Evolutionary conservation across 169 alveolate species (phyloP), one percentile per base, ranked within the genome.

Genomic region (Eimeria acervulina): DNA sequence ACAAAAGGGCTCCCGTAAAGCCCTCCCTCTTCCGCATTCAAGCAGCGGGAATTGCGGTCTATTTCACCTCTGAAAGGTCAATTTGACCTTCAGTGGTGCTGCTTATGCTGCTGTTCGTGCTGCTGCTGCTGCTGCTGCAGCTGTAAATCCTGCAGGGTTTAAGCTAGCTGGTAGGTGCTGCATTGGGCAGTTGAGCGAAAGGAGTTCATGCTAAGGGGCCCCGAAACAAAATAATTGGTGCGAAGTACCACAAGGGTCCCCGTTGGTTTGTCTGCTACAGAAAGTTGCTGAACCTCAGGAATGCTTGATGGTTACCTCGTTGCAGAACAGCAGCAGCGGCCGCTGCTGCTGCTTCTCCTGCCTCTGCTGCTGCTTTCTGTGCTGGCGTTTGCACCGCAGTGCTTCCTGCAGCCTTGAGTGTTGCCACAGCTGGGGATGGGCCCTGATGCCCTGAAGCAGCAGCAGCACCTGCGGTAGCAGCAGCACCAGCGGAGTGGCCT

Each of bases 301-400:
- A 83, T 3, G 91, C 47, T 15, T 47, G 74, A 38, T 47, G 59
- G 76, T 52, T 52, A 28, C 47, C 74, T 52, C 74, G 91, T 42
- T 83, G 91, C 47, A 33, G 33, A 13, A 38, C 89, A 4, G 89
- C 66, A 38, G 85, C 85, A 33, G 52, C 85, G 0, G 85, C 85
- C 0, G 85, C 85, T 10, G 87, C 87, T 38, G 87, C 87, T 76
- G 87, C 87, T 40, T 33, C 42, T 51, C 51, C 90, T n/a, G 90
- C 70, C n/a, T 21, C 90, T 81, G 90, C 70, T 81, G 28, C 90
- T 81, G 72, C 38, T 12, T 26, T 8, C 44, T 26, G 38, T 51
- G 42, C 70, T 51, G 70, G 28, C 19, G 47, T 44, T 51, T 44
- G 44, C 4, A 44, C 26, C 21, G 23, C 44, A 68, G 13, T 10